Base-by-base conservation (phyloP, 169 alveolate species). In the Cystoisospora suis region DNA sequence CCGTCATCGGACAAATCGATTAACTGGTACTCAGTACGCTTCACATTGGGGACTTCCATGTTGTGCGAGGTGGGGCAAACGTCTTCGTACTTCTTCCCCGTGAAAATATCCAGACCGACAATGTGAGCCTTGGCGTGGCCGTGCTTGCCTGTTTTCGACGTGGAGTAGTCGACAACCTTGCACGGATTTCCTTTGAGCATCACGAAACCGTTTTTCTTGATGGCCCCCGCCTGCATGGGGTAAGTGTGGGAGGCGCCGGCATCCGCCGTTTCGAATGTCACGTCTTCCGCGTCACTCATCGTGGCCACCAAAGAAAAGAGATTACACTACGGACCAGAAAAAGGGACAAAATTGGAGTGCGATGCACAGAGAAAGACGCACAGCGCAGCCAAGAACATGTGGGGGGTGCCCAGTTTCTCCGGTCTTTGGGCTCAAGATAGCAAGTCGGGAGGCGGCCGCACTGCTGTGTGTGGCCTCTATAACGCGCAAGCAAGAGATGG, bases 41-140 rank as follows among this genome's bases (percentile, higher is more conserved):
- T 98, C 81, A 97, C 98, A 92, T 96, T 95, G 45, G 99, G 99
- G 61, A 98, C 99, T 58, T 97, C 99, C 98, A 98, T 97, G 96
- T 98, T 98, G 95, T 98, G 99, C 12, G 99, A 97, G 58, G 99
- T 98, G 42, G 99, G 99, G 96, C 98, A 96, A 72, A 98, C 96
- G 95, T 98, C 99, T 92, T 99, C 99, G 95, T 97, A 97, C 90
- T 98, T 97, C 93, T 97, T 98, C 53, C 98, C 99, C 42, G 99
- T 98, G 96, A 99, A 99, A 92, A 99, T 98, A 92, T 99, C 99
- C 45, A 98, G 94, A 85, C 99, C 99, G 81, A 98, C 98, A 92
- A 99, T 97, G 97, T 97, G 97, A 32, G 99, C 99, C 95, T 99
- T 99, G 77, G 99, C 99, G 95, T 98, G 99, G 56, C 99, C 99